Base-by-base conservation (phyloP, 345 rosid species). In the Carallia pectinifolia region DNA sequence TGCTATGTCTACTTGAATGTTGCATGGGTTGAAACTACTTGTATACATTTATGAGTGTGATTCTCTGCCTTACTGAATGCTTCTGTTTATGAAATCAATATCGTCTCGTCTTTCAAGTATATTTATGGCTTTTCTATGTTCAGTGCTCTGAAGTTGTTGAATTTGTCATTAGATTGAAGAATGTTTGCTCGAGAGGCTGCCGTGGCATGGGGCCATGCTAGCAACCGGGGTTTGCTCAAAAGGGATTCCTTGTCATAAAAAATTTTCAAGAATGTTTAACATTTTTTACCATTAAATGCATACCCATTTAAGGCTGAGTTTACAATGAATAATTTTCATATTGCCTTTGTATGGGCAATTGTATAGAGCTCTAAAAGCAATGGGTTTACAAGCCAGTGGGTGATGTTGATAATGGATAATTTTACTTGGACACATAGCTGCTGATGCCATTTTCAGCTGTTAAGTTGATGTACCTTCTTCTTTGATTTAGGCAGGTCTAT, bases 401-500 rank as follows among this genome's bases (percentile, higher is more conserved):
- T 39, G 2, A 9, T 3, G 34, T 62, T 62, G 33, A 40, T 15
- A 16, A n/a, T 62, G 17, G 31, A 8, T 17, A 23, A n/a, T 7
- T 33, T 0, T 48, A 18, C 7, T 30, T 3, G 0, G 37, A 2
- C 2, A 4, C 7, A 7, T 50, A 66, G 17, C 9, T 30, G 19
- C 59, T 34, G n/a, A 50, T 62, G 16, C 50, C 50, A 44, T 44
- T 44, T 44, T 44, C 16, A 44, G 50, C 16, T 44, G 50, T 44
- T 44, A 12, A 44, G 50, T 44, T 44, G 15, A 40, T 40, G 50
- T 12, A 12, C 13, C 50, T 44, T 44, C 48, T 33, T 5, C 65
- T 40, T 33, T 4, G 31, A 38, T 72, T 33, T 38, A 65, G 76
- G 69, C 70, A 72, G 76, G 70, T 17, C 56, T 72, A 13, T 40